These are phyloP conservation scores for Carallia brachiata DNA, from an alignment of 345 rosid genomes.

Conservation along the genomic window DNA sequence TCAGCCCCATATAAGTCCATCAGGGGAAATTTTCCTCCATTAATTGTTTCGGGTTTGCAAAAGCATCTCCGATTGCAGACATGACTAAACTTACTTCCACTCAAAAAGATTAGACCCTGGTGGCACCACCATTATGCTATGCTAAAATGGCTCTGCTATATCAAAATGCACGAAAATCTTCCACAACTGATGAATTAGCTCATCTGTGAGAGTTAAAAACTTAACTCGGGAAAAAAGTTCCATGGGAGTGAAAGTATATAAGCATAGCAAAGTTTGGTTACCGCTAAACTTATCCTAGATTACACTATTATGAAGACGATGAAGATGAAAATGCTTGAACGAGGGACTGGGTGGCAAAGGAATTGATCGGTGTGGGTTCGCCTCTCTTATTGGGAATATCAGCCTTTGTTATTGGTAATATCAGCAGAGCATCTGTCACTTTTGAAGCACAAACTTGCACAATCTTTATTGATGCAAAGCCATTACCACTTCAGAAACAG, in stretches of 20 bases:
- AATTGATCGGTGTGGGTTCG: background rate
- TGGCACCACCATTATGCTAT: no score
- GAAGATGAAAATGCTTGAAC: constrained; percentile 1
- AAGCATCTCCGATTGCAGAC: no score
- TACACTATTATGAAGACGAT: background rate
- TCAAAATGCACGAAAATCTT: background rate
- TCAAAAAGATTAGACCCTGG: no score
- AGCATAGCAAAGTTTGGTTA: background rate
- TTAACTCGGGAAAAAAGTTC: background rate
- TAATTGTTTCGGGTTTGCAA: no score
- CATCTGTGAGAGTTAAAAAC: background rate
- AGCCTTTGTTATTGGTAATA: background rate
- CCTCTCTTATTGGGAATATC: background rate
- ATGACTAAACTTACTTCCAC: no score
- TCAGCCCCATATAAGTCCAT: no score
- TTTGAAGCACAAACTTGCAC: background rate
- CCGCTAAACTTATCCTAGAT: constrained; percentile 3
- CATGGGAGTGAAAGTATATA: background rate
- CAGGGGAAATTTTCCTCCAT: no score
- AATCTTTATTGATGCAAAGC: background rate
- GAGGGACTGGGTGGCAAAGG: background rate
- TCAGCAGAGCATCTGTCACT: no score
- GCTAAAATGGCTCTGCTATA: no score
- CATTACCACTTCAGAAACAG: constrained; percentile 47
- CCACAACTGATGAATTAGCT: no score